Evolutionary conservation across 495 filamentous ascomycete genomes (phyloP), one percentile per base, ranked within the genome.

Genomic region (Neurospora sp.): DNA sequence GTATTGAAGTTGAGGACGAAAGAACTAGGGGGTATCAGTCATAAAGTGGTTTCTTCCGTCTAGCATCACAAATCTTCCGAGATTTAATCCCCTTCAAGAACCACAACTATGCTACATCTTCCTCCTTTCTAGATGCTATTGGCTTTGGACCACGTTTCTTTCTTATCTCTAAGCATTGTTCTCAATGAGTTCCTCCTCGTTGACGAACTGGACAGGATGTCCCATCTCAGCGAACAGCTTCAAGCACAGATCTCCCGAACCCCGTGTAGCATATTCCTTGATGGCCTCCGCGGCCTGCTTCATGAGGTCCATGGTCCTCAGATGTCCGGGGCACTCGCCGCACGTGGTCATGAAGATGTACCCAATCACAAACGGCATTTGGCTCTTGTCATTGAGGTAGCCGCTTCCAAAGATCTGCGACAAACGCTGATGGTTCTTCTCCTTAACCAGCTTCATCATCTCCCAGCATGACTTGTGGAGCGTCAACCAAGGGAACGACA

Each of bases 381-480:
- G 76, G 14, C 37, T 73, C 70, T 85, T 81, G n/a, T 76, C 66
- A 22, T 82, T 77, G 1, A 84, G 53, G 68, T 84, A 85, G 16
- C 74, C 76, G 3, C 77, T 72, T 1, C 78, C 78, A 73, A 74
- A 81, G 7, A 80, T 71, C 37, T 80, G 69, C 18, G 75, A 66
- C 40, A 85, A 72, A 2, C 77, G 14, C 2, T 72, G 71, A 37
- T 79, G 79, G 61, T 79, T 81, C 9, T 20, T 69, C 39, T 80
- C 70, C 40, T 79, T 76, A 2, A 85, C 76, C 2, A 59, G 37
- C 20, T 80, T 75, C 37, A 86, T 76, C 7, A 83, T 66, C 37
- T 39, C 70, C 82, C 80, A 85, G 74, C 80, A 83, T n/a, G 41
- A 59, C 27, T 78, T 76, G 71, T 85, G 85, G 74, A 85, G 66